These are phyloP conservation scores for Phylloporus sp. DNA, from an alignment of 768 basidiomycete species.

Conservation along the genomic window DNA sequence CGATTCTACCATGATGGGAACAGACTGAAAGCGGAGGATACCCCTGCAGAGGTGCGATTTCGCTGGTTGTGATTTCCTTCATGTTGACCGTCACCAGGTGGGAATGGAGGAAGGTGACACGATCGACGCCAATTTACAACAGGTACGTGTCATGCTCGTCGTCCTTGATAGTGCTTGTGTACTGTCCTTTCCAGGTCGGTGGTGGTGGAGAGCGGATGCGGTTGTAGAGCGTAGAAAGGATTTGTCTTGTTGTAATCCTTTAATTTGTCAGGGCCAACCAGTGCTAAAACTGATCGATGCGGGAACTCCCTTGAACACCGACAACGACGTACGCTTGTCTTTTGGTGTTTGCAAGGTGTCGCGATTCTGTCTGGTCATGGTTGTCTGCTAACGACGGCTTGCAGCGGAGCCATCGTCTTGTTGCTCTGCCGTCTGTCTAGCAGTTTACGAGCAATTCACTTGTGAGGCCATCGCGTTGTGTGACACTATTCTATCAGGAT, in stretches of 20 bases:
- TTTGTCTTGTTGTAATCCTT: neutral
- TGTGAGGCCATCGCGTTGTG: too few species aligned
- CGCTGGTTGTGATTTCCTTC: neutral
- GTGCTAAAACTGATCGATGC: neutral
- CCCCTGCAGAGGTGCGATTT: slow-evolving; percentile 48
- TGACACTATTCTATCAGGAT: slow-evolving; percentile 78
- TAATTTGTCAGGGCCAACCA: neutral
- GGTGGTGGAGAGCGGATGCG: slow-evolving; percentile 5
- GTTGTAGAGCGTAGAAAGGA: neutral
- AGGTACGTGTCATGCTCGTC: slow-evolving; percentile 36
- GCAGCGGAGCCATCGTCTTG: slow-evolving; percentile 74
- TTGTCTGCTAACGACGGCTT: neutral
- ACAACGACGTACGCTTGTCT: slow-evolving; percentile 32
- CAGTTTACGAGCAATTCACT: slow-evolving; percentile 82
- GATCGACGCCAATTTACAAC: slow-evolving; percentile 56
- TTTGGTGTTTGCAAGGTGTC: slow-evolving; percentile 73
- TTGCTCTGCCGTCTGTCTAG: slow-evolving; percentile 80
- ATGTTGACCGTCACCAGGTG: slow-evolving; percentile 31
- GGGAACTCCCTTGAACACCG: neutral
- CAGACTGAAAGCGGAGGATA: slow-evolving; percentile 45
- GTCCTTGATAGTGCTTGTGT: neutral
- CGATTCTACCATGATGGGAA: slow-evolving; percentile 57
- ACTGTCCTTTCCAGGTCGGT: slow-evolving; percentile 19
- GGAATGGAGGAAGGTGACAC: slow-evolving; percentile 61
- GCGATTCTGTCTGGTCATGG: neutral